Evolutionary conservation across 345 rosid species (phyloP).

Genomic region (Crucihimalaya himalaica): DNA sequence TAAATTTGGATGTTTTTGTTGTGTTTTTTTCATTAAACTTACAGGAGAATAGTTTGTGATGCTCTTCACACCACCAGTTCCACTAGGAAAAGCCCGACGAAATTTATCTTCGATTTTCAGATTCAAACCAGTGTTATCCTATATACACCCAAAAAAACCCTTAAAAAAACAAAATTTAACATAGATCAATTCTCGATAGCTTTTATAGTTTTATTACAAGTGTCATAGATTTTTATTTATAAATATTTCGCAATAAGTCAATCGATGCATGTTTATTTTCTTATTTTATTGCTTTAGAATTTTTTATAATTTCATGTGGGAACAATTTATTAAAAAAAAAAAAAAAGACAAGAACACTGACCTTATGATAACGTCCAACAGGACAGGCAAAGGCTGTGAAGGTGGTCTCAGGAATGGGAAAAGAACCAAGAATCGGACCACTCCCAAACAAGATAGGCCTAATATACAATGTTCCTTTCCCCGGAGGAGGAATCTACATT

Average conservation of each 20-base stretch:
- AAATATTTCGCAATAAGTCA: too few relatives aligned
- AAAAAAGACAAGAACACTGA: neutral
- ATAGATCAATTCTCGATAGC: neutral
- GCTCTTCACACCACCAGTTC: slow-evolving; percentile 69
- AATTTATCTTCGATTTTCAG: slow-evolving; percentile 55
- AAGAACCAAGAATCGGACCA: slow-evolving; percentile 51
- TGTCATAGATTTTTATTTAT: too few relatives aligned
- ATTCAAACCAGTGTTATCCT: slow-evolving; percentile 45
- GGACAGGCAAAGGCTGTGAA: slow-evolving; percentile 57
- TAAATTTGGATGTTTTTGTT: neutral
- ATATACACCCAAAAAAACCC: neutral
- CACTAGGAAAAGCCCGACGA: slow-evolving; percentile 58
- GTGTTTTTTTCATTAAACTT: slow-evolving; percentile 9
- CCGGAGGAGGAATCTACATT: slow-evolving; percentile 62
- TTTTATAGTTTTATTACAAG: neutral
- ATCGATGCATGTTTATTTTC: neutral
- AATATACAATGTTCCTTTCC: slow-evolving; percentile 62
- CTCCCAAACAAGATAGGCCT: slow-evolving; percentile 70
- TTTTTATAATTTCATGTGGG: neutral
- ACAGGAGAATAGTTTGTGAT: slow-evolving; percentile 64
- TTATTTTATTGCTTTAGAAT: too few relatives aligned
- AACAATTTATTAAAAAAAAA: neutral
- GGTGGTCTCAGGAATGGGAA: slow-evolving; percentile 58
- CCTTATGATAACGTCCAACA: slow-evolving; percentile 58
- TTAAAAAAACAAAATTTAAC: neutral